phyloP scores from a whole-genome alignment of 805 yeast genomes.

The Candida manassasensis region DNA sequence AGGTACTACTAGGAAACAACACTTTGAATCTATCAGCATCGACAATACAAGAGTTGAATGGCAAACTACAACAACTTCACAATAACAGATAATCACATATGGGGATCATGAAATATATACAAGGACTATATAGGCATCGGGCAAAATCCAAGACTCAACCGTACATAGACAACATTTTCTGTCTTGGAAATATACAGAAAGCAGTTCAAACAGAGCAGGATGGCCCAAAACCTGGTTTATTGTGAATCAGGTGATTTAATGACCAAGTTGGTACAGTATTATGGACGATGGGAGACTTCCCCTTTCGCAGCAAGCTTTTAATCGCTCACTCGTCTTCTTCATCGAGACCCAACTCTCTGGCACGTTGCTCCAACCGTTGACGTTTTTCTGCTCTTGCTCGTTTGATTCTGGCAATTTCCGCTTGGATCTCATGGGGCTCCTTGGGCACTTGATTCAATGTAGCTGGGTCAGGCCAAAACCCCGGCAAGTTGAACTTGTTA shows the following conservation, averaged over 20 bases:
- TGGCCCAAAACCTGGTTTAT: too few relatives aligned
- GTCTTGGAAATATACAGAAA: too few relatives aligned
- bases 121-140: not conserved
- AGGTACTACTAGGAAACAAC: not conserved
- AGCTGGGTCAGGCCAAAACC: constrained; percentile 96
- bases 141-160: too few relatives aligned
- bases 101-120: not conserved
- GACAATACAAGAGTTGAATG: not conserved
- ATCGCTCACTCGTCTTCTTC: constrained; percentile 36
- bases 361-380: constrained; percentile 64
- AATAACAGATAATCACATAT: not conserved
- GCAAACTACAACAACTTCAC: not conserved
- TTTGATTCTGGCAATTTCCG: constrained; percentile 84
- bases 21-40: not conserved
- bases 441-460: constrained; percentile 88
- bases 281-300: too few relatives aligned
- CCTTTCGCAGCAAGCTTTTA: too few relatives aligned
- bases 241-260: too few relatives aligned
- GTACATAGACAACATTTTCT: too few relatives aligned
- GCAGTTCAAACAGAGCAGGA: too few relatives aligned
- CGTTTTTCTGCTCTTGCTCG: constrained; percentile 72
- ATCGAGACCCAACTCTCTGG: constrained; percentile 63
- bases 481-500: constrained; percentile 81
- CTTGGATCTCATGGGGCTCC: constrained; percentile 86
- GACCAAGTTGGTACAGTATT: too few relatives aligned